Evolutionary conservation across 345 rosid species (phyloP).

Genomic region (Eucalyptus cladocalyx): DNA sequence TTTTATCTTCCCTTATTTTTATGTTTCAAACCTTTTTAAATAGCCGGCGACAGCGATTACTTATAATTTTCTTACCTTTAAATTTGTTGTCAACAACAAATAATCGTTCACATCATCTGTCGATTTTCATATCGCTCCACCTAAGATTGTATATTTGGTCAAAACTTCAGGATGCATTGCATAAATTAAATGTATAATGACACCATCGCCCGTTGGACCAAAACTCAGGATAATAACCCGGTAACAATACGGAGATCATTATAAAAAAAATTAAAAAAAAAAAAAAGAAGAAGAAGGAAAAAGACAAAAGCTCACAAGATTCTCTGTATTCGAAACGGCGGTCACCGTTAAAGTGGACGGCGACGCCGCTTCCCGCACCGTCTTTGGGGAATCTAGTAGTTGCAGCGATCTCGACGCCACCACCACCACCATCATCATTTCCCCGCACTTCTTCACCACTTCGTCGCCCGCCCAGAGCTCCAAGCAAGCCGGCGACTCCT

Average conservation of each 20-base stretch:
- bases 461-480: background rate
- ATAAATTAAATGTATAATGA: no score
- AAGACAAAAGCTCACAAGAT: background rate
- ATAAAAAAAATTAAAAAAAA: no score
- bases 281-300: rapidly evolving
- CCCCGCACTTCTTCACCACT: background rate
- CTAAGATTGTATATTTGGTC: no score
- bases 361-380: background rate
- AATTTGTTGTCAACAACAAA: no score
- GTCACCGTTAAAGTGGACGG: background rate
- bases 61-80: rapidly evolving
- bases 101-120: rapidly evolving
- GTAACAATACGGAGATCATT: background rate
- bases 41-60: rapidly evolving
- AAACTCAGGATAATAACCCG: no score
- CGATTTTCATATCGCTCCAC: rapidly evolving
- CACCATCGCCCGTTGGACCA: no score
- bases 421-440: background rate
- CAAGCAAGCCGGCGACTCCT: background rate
- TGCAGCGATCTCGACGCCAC: background rate
- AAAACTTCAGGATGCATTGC: no score
- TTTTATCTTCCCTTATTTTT: no score
- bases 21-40: no score
- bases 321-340: background rate
- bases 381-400: background rate